phyloP scores from a whole-genome alignment of 2,329 filamentous ascomycete species.

The Colletotrichum sp. region DNA sequence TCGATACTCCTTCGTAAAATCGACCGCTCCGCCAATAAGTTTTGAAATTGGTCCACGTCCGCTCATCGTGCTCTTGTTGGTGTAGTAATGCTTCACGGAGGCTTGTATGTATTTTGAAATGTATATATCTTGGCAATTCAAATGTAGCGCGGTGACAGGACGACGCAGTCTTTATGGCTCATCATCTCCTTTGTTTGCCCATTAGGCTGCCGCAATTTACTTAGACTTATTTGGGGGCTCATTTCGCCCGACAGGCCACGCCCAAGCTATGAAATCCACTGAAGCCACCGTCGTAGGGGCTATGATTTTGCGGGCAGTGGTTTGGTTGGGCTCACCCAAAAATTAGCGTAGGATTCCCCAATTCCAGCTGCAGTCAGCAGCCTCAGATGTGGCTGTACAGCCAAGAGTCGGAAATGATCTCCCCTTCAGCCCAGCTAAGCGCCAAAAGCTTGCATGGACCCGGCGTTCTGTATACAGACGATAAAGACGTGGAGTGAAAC shows the following conservation, averaged over 20 bases:
- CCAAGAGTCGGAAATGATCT: not conserved
- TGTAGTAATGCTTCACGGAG: accelerated
- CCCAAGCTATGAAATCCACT: not conserved
- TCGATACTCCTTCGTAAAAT: not conserved
- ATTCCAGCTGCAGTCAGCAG: not conserved
- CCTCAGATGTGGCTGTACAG: not conserved
- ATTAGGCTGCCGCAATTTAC: not conserved
- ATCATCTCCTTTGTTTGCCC: not conserved
- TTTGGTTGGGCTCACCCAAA: not conserved
- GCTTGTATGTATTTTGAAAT: not conserved
- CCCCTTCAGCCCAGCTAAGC: not conserved
- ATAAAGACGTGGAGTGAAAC: not conserved
- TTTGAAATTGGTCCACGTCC: not conserved
- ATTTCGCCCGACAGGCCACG: not conserved
- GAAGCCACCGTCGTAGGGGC: not conserved
- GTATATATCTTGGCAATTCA: not conserved
- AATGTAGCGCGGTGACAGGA: not conserved
- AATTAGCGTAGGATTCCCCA: not conserved
- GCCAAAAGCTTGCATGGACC: not conserved
- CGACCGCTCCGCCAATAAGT: not conserved
- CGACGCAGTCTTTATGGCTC: not conserved
- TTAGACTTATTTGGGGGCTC: not conserved
- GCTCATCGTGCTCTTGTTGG: not conserved
- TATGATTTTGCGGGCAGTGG: not conserved
- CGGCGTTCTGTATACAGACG: not conserved